Evolutionary conservation across 163 green algal species (phyloP).

Genomic region (Scenedesmus sp.): DNA sequence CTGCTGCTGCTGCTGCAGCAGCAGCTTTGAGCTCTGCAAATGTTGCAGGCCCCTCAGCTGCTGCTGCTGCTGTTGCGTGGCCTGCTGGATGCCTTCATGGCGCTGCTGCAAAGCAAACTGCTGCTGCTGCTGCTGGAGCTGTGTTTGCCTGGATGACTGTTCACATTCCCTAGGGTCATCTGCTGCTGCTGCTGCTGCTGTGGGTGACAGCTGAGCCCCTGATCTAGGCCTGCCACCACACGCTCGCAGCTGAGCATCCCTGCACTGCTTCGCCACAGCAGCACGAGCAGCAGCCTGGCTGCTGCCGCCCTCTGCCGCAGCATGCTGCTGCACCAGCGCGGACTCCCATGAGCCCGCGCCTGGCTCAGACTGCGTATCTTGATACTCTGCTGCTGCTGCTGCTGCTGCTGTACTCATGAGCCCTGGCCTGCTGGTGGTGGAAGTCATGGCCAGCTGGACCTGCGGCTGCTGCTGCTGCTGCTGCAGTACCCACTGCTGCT

Average conservation of each 20-base stretch:
- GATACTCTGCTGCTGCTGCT: too few species aligned
- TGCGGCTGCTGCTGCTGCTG: constrained; percentile 13
- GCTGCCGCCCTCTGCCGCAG: not conserved
- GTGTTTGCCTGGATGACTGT: not conserved
- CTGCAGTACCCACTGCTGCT: not conserved
- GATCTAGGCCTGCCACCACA: not conserved
- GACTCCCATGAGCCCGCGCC: too few species aligned
- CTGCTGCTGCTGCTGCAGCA: not conserved
- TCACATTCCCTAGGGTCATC: not conserved
- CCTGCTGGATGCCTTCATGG: not conserved
- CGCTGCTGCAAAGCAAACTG: not conserved
- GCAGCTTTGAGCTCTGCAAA: constrained; percentile 20
- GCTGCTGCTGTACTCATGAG: not conserved
- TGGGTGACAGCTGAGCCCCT: not conserved
- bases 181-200: not conserved
- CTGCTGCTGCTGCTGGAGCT: constrained; percentile 16
- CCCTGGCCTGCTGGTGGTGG: not conserved
- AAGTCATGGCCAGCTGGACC: not conserved
- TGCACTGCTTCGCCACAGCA: constrained; percentile 21
- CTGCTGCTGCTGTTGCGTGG: constrained; percentile 9
- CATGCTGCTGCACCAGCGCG: constrained; percentile 9
- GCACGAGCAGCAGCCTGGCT: not conserved
- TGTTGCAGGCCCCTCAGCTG: not conserved
- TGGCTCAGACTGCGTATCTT: too few species aligned
- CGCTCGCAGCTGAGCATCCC: not conserved